Evolutionary conservation across 2,329 filamentous ascomycete species (phyloP).

Genomic region (Talaromyces marneffei): DNA sequence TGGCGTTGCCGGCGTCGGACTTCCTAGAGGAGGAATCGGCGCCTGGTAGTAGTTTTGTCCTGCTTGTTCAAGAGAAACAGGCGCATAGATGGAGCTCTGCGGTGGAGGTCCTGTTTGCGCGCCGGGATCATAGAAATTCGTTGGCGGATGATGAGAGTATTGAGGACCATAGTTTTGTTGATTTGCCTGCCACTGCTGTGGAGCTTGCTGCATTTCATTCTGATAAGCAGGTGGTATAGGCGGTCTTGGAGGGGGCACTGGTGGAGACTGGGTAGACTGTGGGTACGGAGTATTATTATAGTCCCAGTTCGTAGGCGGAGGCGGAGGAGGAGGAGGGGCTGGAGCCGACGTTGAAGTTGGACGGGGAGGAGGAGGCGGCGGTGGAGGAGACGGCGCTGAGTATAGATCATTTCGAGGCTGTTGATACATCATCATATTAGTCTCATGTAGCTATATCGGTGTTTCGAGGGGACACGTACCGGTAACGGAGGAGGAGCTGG

Average conservation of each 20-base stretch:
- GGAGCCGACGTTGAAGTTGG: conserved; percentile 3
- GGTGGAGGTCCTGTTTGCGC: conserved; percentile 14
- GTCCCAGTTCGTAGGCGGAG: conserved; percentile 15
- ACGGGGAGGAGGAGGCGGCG: neutral
- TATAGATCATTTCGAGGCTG: conserved; percentile 11
- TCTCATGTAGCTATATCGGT: neutral
- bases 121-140: conserved; percentile 28
- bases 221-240: conserved; percentile 38
- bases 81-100: neutral
- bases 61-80: neutral
- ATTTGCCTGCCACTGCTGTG: conserved; percentile 23
- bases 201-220: conserved; percentile 22
- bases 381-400: conserved; percentile 5
- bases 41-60: conserved; percentile 9
- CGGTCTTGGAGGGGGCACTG: conserved; percentile 34
- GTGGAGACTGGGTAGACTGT: conserved; percentile 10
- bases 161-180: conserved; percentile 23
- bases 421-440: neutral
- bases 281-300: conserved; percentile 1
- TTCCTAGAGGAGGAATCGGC: neutral
- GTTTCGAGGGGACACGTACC: conserved; percentile 21
- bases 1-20: neutral
- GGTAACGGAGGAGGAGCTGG: conserved; percentile 32
- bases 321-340: conserved; percentile 7
- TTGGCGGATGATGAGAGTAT: conserved; percentile 27